phyloP scores from a whole-genome alignment of 2,329 filamentous ascomycete species.

The Colletotrichum caudatum region DNA sequence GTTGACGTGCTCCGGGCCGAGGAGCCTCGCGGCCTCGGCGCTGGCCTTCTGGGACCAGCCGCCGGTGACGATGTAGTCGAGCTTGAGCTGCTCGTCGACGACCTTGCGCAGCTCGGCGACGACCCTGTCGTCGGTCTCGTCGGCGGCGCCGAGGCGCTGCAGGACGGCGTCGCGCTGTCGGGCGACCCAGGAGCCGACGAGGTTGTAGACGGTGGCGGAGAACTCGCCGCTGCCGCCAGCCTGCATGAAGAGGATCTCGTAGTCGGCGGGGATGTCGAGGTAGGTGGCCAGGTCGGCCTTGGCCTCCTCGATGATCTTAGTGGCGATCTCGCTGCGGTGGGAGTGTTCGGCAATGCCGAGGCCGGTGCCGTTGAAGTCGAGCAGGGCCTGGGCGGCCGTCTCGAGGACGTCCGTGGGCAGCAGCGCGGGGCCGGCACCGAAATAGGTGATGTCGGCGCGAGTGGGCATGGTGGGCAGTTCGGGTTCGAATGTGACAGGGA shows the following conservation, averaged over 20 bases:
- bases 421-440: slow-evolving; percentile 90
- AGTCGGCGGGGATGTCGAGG: slow-evolving; percentile 86
- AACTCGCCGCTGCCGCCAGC: slow-evolving; percentile 90
- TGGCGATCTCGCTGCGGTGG: slow-evolving; percentile 84
- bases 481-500: background rate
- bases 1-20: slow-evolving; percentile 85
- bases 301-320: slow-evolving; percentile 81
- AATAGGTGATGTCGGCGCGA: slow-evolving; percentile 83
- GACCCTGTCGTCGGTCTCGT: slow-evolving; percentile 62
- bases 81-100: slow-evolving; percentile 77
- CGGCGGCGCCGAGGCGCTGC: slow-evolving; percentile 61
- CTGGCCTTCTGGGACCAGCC: slow-evolving; percentile 90
- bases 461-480: slow-evolving; percentile 69
- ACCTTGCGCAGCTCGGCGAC: slow-evolving; percentile 71
- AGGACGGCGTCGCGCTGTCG: slow-evolving; percentile 71
- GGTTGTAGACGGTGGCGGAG: slow-evolving; percentile 84
- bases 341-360: slow-evolving; percentile 90
- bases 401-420: slow-evolving; percentile 86
- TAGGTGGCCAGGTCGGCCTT: slow-evolving; percentile 79
- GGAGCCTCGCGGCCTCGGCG: slow-evolving; percentile 81
- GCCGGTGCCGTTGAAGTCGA: slow-evolving; percentile 85
- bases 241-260: slow-evolving; percentile 91
- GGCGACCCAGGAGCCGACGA: slow-evolving; percentile 85
- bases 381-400: slow-evolving; percentile 78
- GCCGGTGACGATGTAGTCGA: slow-evolving; percentile 93